Evolutionary conservation across 306 rosid genomes (phyloP).

Genomic region (Inga laurina): DNA sequence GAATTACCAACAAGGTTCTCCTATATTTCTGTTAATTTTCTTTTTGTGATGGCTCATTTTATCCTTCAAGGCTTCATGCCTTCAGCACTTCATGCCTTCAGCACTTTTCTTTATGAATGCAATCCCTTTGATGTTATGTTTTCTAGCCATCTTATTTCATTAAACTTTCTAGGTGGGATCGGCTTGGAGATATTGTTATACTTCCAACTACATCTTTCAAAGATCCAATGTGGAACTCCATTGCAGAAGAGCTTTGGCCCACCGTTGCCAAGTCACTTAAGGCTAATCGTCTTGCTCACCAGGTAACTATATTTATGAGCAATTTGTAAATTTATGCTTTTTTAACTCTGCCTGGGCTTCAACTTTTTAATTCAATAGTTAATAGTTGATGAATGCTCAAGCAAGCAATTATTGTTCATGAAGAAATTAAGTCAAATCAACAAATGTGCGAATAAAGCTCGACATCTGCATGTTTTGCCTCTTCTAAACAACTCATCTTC

Average conservation of each 20-base stretch:
- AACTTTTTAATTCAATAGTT: slow-evolving; percentile 1
- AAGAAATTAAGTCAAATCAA: not conserved
- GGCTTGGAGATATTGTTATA: slow-evolving; percentile 77
- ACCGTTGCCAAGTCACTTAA: slow-evolving; percentile 71
- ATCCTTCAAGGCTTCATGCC: slow-evolving; percentile 27
- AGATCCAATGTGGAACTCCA: slow-evolving; percentile 69
- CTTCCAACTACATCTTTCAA: slow-evolving; percentile 77
- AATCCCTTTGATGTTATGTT: slow-evolving; percentile 24
- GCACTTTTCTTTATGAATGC: slow-evolving; percentile 5
- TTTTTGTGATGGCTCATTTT: slow-evolving; percentile 14
- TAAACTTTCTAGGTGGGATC: slow-evolving; percentile 74
- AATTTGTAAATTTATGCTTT: slow-evolving; percentile 4
- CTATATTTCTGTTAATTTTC: slow-evolving; percentile 28
- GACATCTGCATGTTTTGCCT: not conserved
- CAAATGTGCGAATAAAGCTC: not conserved
- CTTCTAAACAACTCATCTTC: not conserved
- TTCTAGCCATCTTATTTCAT: slow-evolving; percentile 23
- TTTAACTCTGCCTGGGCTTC: slow-evolving; percentile 14
- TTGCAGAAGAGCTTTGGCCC: slow-evolving; percentile 78
- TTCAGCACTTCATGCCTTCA: slow-evolving; percentile 24
- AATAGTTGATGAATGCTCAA: not conserved
- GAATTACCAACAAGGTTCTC: slow-evolving; percentile 84
- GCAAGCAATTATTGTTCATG: not conserved
- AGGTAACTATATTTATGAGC: slow-evolving; percentile 50
- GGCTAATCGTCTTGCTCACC: slow-evolving; percentile 80